These are phyloP conservation scores for Pichia sorboxylosa DNA, from an alignment of 1,139 yeast species.

Conservation along the genomic window DNA sequence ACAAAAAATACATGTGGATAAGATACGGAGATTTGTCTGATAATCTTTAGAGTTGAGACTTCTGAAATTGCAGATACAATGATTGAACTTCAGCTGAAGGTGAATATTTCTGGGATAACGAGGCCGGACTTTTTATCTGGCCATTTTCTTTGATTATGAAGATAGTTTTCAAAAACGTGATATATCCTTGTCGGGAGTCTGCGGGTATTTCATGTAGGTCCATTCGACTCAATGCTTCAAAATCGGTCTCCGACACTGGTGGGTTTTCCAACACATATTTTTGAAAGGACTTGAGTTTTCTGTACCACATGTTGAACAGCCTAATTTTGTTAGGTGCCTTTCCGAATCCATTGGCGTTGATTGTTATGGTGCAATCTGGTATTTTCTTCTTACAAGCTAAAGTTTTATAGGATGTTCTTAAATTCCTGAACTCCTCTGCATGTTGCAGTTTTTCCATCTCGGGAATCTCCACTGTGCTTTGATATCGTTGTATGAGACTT, in stretches of 20 bases:
- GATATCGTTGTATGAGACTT: slow-evolving; percentile 1
- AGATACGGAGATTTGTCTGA: too few species aligned
- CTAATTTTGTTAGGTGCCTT: slow-evolving; percentile 13
- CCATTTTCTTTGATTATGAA: slow-evolving; percentile 9
- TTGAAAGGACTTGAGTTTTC: slow-evolving; percentile 10
- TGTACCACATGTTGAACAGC: slow-evolving; percentile 10
- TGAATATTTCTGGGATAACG: slow-evolving; percentile 8
- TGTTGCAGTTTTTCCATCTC: not conserved
- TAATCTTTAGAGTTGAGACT: too few species aligned
- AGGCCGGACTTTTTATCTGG: slow-evolving; percentile 3
- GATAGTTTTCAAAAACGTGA: slow-evolving; percentile 1
- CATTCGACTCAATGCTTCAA: slow-evolving; percentile 12
- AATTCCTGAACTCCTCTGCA: not conserved
- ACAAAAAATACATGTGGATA: slow-evolving; percentile 26
- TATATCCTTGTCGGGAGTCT: slow-evolving; percentile 6
- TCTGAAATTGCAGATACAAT: too few species aligned
- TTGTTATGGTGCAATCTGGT: slow-evolving; percentile 7
- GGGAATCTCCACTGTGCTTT: not conserved
- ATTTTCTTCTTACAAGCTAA: slow-evolving; percentile 11
- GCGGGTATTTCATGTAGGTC: slow-evolving; percentile 3
- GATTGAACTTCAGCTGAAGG: too few species aligned
- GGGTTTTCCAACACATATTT: slow-evolving; percentile 7
- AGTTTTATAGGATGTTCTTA: too few species aligned
- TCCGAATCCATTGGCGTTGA: slow-evolving; percentile 15
- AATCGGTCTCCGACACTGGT: slow-evolving; percentile 12